Conservation (phyloP, 768 basidiomycete genomes). For the Lanmaoa rubissima region DNA sequence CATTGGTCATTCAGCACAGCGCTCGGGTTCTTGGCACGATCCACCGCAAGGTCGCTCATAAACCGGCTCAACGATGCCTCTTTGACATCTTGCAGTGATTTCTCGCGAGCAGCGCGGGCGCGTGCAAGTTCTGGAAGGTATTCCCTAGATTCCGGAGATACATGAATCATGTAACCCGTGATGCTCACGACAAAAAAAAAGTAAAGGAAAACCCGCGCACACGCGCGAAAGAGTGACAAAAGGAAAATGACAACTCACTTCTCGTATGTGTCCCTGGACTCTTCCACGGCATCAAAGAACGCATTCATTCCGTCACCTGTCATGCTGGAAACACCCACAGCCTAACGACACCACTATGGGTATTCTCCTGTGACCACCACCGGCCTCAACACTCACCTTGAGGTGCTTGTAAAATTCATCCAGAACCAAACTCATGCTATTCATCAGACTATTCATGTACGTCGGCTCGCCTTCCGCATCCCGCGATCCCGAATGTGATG, state of each 20-base stretch:
- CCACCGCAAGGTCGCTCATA: slow-evolving; percentile 78
- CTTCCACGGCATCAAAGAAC: slow-evolving; percentile 90
- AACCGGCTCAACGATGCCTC: slow-evolving; percentile 74
- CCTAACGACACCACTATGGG: slow-evolving; percentile 41
- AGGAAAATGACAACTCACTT: slow-evolving; percentile 48
- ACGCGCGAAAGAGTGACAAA: background rate
- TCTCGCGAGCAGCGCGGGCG: slow-evolving; percentile 61
- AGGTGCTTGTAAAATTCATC: slow-evolving; percentile 98
- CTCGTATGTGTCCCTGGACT: slow-evolving; percentile 84
- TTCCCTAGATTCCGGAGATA: slow-evolving; percentile 51
- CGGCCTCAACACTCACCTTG: slow-evolving; percentile 51
- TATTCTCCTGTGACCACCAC: background rate
- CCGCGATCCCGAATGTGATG: slow-evolving; percentile 60
- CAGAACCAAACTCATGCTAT: slow-evolving; percentile 95
- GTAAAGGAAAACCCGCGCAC: background rate
- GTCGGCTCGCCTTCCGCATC: slow-evolving; percentile 89
- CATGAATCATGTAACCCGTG: slow-evolving; percentile 6
- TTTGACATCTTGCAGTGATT: slow-evolving; percentile 62
- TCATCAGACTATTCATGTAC: slow-evolving; percentile 99
- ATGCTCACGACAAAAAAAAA: background rate
- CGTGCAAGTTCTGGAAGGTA: slow-evolving; percentile 88
- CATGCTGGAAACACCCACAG: slow-evolving; percentile 93
- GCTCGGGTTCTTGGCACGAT: slow-evolving; percentile 62
- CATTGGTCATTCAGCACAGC: slow-evolving; percentile 57
- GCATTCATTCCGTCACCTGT: slow-evolving; percentile 93